Base-by-base conservation (phyloP, 140 eudicot species). In the Ambrosia hybrid region DNA sequence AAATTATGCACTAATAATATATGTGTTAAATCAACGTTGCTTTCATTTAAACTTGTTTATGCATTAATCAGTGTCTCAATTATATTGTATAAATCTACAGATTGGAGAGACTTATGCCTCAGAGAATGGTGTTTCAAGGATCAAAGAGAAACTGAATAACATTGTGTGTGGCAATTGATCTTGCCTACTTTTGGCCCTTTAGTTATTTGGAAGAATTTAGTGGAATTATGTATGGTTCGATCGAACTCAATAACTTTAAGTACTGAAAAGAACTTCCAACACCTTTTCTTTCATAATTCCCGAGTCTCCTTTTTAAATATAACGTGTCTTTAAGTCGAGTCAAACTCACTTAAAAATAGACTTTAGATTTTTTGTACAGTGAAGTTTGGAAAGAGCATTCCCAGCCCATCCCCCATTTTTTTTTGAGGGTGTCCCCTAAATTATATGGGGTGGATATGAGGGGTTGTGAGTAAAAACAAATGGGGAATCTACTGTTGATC, bases 61-160 rank as follows among this genome's bases (percentile, higher is more conserved):
- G 37, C 12, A 30, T 30, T 30, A 49, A 1, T 33, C 8, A 12
- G 43, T 41, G 56, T 52, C 26, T 51, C 2, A 57, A 8, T 13
- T 26, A 41, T 11, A 21, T 57, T 10, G 38, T 78, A 48, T 45
- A 17, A 56, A 72, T 64, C 14, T 58, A 16, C 67, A 79, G 81
- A 51, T 71, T 37, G 81, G 79, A 51, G 83, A 73, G 51, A 57
- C 26, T 72, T 66, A 65, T 86, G 85, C 65, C 45, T 30, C 71
- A 56, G 76, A 65, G 67, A 53, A 63, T 64, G 86, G 76, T 51
- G 80, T 52, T 67, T 78, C 81, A 58, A 84, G 89, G 76, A 79
- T 86, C 48, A 74, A 37, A 21, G 86, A 81, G 78, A 86, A 78
- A 75, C 78, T 83, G 51, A 73, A 79, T 57, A 60, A 51, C 9